Base-by-base conservation (phyloP, 805 yeast species). In the Saturnispora sanitii region DNA sequence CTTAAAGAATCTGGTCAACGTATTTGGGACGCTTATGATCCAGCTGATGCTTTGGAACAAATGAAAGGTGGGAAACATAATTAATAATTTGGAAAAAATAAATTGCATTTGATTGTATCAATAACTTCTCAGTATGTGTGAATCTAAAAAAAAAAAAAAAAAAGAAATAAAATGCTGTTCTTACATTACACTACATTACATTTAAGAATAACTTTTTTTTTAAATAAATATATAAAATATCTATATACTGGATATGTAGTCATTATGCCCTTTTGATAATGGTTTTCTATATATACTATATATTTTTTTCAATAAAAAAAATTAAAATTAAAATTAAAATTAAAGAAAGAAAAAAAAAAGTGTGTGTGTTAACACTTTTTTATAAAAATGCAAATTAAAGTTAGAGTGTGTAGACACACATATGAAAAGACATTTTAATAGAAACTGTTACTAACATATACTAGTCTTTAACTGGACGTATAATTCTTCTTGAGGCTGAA, bases 401-500 rank as follows among this genome's bases (percentile, higher is more conserved):
- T 59, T 26, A 55, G 62, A 48, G 61, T 57, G 48, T 35, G 61
- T 53, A 12, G 7, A 7, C 2, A 11, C 11, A 16, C 13, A 4
- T 21, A 13, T 9, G 7, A 19, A 5, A 8, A 15, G 26, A 18
- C 19, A 13, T 26, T 12, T 18, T 27, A 35, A 21, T 12, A 19
- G n/a, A 4, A 12, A 12, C 19, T 4, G 22, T 15, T 36, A 38
- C 41, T 31, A 31, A 31, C 29, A 3, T 19, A 19, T 12, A 12
- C n/a, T 33, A 39, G 42, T 39, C 42, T 8, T 67, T 82, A 43
- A 82, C 90, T 4, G 94, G 94, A 5, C 78, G 86, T 65, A 85
- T 79, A 4, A 82, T 82, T 53, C 75, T 82, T 44, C 74, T 82
- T 46, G 86, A 81, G 49, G 75, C 82, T 30, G 88, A 81, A 50